Evolutionary conservation across 2,329 filamentous ascomycete species (phyloP).

Genomic region (Colletotrichum agaves): DNA sequence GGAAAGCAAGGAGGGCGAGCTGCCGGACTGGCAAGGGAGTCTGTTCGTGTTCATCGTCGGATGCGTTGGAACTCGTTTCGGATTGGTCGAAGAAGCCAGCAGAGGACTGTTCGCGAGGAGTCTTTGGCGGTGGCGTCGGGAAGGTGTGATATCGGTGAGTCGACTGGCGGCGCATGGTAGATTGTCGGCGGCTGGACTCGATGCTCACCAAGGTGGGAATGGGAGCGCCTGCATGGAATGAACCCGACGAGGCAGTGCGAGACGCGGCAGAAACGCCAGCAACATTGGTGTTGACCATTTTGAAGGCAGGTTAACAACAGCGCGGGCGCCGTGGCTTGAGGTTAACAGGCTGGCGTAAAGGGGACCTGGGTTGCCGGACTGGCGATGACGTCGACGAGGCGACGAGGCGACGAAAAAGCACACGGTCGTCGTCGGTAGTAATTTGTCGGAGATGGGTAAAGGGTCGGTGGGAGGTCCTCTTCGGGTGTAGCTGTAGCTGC

Average conservation of each 20-base stretch:
- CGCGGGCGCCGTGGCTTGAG: slow-evolving; percentile 8
- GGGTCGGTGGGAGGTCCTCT: slow-evolving; percentile 32
- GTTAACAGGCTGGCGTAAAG: neutral
- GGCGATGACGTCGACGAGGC: slow-evolving; percentile 29
- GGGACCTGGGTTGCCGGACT: neutral
- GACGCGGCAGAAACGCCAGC: slow-evolving; percentile 23
- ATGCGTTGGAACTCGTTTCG: slow-evolving; percentile 42
- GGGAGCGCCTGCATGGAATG: slow-evolving; percentile 63
- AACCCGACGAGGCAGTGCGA: slow-evolving; percentile 52
- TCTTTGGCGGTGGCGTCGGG: slow-evolving; percentile 77
- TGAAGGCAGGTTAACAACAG: neutral
- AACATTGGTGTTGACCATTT: slow-evolving; percentile 28
- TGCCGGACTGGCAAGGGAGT: slow-evolving; percentile 86
- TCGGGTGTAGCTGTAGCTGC: slow-evolving; percentile 37
- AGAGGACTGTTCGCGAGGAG: slow-evolving; percentile 63
- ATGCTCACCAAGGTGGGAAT: slow-evolving; percentile 51
- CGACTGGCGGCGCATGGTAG: slow-evolving; percentile 51
- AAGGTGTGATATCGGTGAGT: slow-evolving; percentile 82
- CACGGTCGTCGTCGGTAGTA: slow-evolving; percentile 14
- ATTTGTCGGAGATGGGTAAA: slow-evolving; percentile 31
- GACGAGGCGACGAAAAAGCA: neutral
- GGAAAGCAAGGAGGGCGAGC: slow-evolving; percentile 84
- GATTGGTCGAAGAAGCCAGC: slow-evolving; percentile 42
- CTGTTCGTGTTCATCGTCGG: slow-evolving; percentile 57
- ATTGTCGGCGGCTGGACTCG: slow-evolving; percentile 35